These are phyloP conservation scores for Trypanosoma mega DNA, from an alignment of 208 protist species.

Conservation along the genomic window DNA sequence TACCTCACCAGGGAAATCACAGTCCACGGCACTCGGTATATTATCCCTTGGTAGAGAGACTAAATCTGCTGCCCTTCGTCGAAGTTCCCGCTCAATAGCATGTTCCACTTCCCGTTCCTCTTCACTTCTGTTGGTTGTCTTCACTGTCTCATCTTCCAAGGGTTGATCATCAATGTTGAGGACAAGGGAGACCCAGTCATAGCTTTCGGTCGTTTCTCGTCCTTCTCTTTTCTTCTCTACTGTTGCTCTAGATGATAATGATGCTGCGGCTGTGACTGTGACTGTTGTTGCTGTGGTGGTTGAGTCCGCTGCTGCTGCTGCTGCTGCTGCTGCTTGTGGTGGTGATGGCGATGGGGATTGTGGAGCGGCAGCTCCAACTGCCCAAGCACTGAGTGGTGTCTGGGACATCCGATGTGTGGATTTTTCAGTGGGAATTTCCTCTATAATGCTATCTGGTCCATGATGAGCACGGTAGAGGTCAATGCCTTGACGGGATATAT, in stretches of 20 bases:
- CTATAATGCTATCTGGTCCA: constrained; percentile 53
- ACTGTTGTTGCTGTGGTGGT: too few species aligned
- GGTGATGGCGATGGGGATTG: not conserved
- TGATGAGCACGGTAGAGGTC: constrained; percentile 64
- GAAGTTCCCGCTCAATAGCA: constrained; percentile 68
- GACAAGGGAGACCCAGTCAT: constrained; percentile 47
- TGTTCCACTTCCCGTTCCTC: constrained; percentile 65
- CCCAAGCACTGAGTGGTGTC: too few species aligned
- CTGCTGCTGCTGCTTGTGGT: not conserved
- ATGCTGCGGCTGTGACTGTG: too few species aligned
- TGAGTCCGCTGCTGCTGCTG: not conserved
- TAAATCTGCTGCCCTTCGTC: constrained; percentile 50
- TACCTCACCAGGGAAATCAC: constrained; percentile 70
- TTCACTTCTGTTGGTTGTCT: constrained; percentile 9
- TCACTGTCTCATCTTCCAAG: constrained; percentile 24
- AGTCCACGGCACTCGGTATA: constrained; percentile 58
- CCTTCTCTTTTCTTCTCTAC: too few species aligned
- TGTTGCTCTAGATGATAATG: too few species aligned
- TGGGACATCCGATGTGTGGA: too few species aligned
- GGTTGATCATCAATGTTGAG: constrained; percentile 24
- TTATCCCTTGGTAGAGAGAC: constrained; percentile 52
- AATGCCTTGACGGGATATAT: constrained; percentile 81
- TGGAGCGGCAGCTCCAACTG: too few species aligned
- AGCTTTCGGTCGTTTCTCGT: too few species aligned
- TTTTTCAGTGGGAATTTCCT: too few species aligned